Conservation (phyloP, 305 asterid species). For the Solanum aculeatissimum region DNA sequence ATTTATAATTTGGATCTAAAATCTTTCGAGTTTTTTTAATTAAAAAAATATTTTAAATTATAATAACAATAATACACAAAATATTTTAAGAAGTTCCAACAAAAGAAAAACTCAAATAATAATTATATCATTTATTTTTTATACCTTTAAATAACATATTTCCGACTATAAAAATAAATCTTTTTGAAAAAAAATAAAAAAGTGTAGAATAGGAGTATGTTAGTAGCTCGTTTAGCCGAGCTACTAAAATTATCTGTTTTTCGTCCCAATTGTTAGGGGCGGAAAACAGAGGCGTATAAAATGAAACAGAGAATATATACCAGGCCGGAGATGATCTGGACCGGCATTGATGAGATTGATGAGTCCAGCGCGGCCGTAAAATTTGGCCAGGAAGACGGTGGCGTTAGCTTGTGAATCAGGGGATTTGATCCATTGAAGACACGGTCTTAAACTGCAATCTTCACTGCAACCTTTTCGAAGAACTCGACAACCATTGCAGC, state of each 20-base stretch:
- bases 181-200: too few species aligned
- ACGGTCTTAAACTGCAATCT: constrained; percentile 48
- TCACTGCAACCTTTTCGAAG: constrained; percentile 81
- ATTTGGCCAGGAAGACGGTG: constrained; percentile 72
- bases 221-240: too few species aligned
- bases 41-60: neutral
- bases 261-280: neutral
- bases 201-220: too few species aligned
- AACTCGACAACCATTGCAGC: constrained; percentile 88
- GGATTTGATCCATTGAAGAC: constrained; percentile 56
- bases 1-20: neutral
- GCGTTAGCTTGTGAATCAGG: constrained; percentile 81
- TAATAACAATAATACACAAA: neutral
- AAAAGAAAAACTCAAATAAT: neutral
- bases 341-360: constrained; percentile 62
- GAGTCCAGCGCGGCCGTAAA: constrained; percentile 90
- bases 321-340: constrained; percentile 53
- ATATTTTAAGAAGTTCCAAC: neutral
- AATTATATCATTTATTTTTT: too few species aligned
- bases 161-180: too few species aligned
- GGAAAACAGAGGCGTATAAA: neutral
- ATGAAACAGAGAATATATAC: constrained; percentile 6
- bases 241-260: too few species aligned
- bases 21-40: neutral
- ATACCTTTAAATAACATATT: too few species aligned